These are phyloP conservation scores for Eutrema heterophyllum DNA, from an alignment of 345 rosid species.

Conservation along the genomic window DNA sequence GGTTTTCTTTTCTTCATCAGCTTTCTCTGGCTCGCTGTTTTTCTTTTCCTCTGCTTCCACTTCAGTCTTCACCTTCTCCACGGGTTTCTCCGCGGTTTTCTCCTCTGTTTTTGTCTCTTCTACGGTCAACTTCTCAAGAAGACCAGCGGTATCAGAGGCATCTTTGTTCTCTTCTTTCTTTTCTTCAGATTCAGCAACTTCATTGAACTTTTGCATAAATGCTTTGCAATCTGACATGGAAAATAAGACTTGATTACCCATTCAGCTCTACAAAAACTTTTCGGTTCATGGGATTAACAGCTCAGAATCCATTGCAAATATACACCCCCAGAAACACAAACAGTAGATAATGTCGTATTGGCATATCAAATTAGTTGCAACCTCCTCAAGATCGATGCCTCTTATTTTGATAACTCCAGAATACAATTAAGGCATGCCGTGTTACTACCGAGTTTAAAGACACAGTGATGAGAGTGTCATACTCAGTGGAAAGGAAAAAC, in stretches of 20 bases:
- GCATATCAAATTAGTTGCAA: neutral
- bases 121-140: slow-evolving; percentile 63
- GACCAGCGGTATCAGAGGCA: slow-evolving; percentile 67
- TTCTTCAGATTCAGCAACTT: slow-evolving; percentile 64
- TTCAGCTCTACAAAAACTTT: neutral
- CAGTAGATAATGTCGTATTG: neutral
- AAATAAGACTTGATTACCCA: neutral
- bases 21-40: slow-evolving; percentile 25
- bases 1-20: slow-evolving; percentile 45
- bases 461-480: neutral
- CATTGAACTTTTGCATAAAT: slow-evolving; percentile 71
- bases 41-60: slow-evolving; percentile 38
- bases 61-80: slow-evolving; percentile 32
- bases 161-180: slow-evolving; percentile 63
- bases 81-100: slow-evolving; percentile 34
- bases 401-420: neutral
- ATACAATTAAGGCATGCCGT: neutral
- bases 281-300: neutral
- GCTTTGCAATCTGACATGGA: slow-evolving; percentile 66
- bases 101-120: slow-evolving; percentile 58
- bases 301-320: neutral
- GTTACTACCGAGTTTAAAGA: neutral
- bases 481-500: neutral
- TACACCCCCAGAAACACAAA: neutral
- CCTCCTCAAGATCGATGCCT: neutral